Evolutionary conservation across 2,329 filamentous ascomycete genomes (phyloP), one percentile per base, ranked within the genome.

Genomic region (Talaromyces sp.): DNA sequence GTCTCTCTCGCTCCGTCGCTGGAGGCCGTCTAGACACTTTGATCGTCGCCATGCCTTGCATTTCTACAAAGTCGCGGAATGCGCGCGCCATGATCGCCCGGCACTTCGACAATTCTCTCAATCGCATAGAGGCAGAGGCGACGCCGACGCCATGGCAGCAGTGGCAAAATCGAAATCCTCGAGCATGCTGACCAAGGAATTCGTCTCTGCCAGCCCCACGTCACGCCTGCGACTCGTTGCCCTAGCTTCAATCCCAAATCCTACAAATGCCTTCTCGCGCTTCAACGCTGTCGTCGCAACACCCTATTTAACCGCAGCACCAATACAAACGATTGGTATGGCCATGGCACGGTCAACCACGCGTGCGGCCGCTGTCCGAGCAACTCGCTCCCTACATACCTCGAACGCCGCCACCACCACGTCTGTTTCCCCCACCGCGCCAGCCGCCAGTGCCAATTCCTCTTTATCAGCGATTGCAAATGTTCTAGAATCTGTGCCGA

Each of bases 401-500:
- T 52, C 59, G n/a, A 54, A 52, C 43, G 25, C 35, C 43, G 15
- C 35, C 56, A n/a, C 56, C 27, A 56, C 59, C 49, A 47, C 37
- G 19, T 58, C n/a, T 37, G 19, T 39, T 7, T 22, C 50, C 4
- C 39, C 37, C 54, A 19, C 61, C 37, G 64, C 39, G 61, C 59
- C 54, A 45, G 57, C 49, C 6, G 2, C 56, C 33, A 37, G 69
- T 68, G 22, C 68, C 68, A 8, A n/a, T 10, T 52, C 52, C 9
- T 66, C 67, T 7, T 64, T 71, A 25, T 69, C 68, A 56, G 71
- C 70, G 8, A 72, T 73, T 25, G 73, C 74, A 15, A 75, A 76
- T 52, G 64, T 70, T 37, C 69, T 76, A 17, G 68, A 73, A 68
- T 50, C 68, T 63, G n/a, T 69, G 66, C 37, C 63, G 9, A 43